Evolutionary conservation across 495 filamentous ascomycete genomes (phyloP), one percentile per base, ranked within the genome.

Genomic region (Parathielavia appendiculata): DNA sequence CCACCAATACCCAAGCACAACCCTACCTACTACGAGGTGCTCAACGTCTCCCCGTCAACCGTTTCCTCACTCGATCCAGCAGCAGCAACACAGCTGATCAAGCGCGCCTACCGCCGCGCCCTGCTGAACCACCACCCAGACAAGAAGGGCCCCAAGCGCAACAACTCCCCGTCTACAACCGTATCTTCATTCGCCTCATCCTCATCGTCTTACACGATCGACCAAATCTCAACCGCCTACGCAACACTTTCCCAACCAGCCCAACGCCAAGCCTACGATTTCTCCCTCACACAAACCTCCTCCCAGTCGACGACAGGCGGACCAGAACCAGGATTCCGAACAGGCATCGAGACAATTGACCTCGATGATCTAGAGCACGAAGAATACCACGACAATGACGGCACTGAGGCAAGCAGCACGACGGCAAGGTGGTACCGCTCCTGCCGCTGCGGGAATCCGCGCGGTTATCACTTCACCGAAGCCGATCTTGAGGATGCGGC

Each of bases 51-150:
- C n/a, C 71, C 64, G 17, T 59, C 71, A 54, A 46, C 60, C 59
- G 32, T 61, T 44, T 20, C 54, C 57, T 17, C 40, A 35, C n/a
- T 50, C 23, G 35, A 58, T 58, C 44, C 50, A 13, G 8, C 68
- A 16, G 55, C 70, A 11, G 26, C 53, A 30, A 9, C 53, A 20
- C 13, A 32, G 36, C 60, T 75, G 44, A 62, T 95, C 49, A 92
- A 92, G 69, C 71, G 75, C 56, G 89, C 90, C 34, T 96, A 96
- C 71, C 86, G 84, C 63, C 82, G 82, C 61, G 86, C 91, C 1
- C 79, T 96, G 11, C 79, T 96, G 7, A 76, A 73, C 48, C 76
- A 95, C 71, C 91, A 95, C 69, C 91, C 91, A 0, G 91, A 96
- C 76, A 95, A 95, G 68, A 66, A 26, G 56, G n/a, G 52, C 41